A percentile compares a stretch with the other conserved stretches of the same genome.
Evolutionary conservation across 345 rosid genomes (phyloP).

Genomic region (Pugionium dolabratum): DNA sequence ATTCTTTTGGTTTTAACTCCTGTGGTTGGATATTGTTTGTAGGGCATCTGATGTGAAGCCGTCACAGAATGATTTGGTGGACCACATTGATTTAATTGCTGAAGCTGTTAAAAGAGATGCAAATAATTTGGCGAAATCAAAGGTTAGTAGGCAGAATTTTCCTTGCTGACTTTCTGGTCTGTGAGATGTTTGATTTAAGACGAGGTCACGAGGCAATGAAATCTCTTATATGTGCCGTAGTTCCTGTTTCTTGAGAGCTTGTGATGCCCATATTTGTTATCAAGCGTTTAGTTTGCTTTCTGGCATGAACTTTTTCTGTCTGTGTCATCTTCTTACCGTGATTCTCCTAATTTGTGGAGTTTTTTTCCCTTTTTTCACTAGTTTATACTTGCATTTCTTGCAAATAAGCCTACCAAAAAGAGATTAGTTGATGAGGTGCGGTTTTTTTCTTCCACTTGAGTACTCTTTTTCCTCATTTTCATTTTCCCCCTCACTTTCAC

Average conservation of each 20-base stretch:
- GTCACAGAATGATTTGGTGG: conserved; percentile 74
- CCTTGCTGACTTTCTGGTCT: conserved; percentile 9
- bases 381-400: conserved; percentile 62
- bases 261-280: conserved; percentile 20
- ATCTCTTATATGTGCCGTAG: conserved; percentile 26
- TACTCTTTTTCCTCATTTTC: conserved; percentile 26
- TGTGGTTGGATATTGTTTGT: conserved; percentile 28
- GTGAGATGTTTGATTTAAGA: conserved; percentile 8
- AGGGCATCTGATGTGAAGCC: conserved; percentile 71
- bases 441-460: conserved; percentile 11
- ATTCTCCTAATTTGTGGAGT: conserved; percentile 21
- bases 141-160: conserved; percentile 50
- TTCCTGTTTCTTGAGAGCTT: conserved; percentile 18
- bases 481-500: not conserved
- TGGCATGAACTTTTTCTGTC: not conserved
- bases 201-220: not conserved
- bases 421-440: conserved; percentile 61
- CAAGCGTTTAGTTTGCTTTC: conserved; percentile 13
- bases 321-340: conserved; percentile 14
- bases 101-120: conserved; percentile 67
- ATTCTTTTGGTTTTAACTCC: conserved; percentile 8
- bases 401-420: conserved; percentile 62
- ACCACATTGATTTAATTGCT: conserved; percentile 55
- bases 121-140: conserved; percentile 48
- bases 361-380: conserved; percentile 42